Evolutionary conservation across 371 early-diverging fungal species (phyloP).

Genomic region (Circinella minor): DNA sequence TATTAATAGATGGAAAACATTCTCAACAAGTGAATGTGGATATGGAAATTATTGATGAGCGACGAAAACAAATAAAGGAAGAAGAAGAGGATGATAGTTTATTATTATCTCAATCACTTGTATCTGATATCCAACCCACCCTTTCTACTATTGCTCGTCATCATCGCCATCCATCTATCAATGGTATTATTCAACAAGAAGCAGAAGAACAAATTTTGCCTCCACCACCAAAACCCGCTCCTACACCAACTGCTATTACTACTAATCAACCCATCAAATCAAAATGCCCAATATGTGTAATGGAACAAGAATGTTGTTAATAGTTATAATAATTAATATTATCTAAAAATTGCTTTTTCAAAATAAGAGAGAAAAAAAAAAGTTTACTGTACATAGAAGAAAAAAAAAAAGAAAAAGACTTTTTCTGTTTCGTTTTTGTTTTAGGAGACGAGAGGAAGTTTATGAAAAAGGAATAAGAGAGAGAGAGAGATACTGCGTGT

Average conservation of each 20-base stretch:
- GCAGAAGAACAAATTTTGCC: neutral
- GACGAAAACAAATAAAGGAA: neutral
- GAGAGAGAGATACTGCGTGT: neutral
- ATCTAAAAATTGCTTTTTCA: neutral
- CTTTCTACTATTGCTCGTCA: neutral
- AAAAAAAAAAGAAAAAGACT: neutral
- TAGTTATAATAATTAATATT: neutral
- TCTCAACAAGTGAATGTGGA: slow-evolving; percentile 17
- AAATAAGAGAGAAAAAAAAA: neutral
- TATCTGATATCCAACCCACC: neutral
- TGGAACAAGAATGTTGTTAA: slow-evolving; percentile 1
- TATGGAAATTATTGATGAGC: slow-evolving; percentile 11
- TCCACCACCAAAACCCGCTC: neutral
- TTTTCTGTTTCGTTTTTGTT: neutral
- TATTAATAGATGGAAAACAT: slow-evolving; percentile 14
- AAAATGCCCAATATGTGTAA: slow-evolving; percentile 5
- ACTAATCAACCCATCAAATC: neutral
- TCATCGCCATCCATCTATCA: too few relatives aligned
- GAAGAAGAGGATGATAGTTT: neutral
- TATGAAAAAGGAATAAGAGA: neutral
- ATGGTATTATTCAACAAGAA: neutral
- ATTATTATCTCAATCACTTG: neutral
- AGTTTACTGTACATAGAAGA: slow-evolving; percentile 5
- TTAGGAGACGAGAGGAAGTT: neutral
- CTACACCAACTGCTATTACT: neutral